These are phyloP conservation scores for Neospora caninum DNA, from an alignment of 169 alveolate species.

Conservation along the genomic window DNA sequence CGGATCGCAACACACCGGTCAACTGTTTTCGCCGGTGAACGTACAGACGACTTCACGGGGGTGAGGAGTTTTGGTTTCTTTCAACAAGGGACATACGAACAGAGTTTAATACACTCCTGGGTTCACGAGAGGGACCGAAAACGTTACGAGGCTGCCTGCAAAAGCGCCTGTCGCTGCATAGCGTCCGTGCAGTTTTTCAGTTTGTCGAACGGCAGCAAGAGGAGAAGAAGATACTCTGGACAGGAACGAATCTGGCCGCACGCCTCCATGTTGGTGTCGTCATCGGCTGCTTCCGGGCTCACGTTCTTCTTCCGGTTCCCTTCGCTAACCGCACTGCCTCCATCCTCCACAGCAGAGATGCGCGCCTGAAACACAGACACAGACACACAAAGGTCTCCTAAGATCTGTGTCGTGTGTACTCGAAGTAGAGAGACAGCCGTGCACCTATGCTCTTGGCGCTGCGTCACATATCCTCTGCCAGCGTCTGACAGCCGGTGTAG, in stretches of 20 bases:
- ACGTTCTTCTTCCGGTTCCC: neutral
- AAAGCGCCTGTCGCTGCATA: neutral
- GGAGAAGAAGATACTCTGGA: slow-evolving; percentile 26
- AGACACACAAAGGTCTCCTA: neutral
- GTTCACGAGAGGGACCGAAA: neutral
- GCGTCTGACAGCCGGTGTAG: too few relatives aligned
- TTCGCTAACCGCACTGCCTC: too few relatives aligned
- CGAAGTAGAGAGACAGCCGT: neutral
- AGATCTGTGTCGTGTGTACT: neutral
- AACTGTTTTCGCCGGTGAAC: too few relatives aligned
- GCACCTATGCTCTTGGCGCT: too few relatives aligned
- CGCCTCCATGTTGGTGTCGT: neutral
- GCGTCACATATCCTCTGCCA: too few relatives aligned
- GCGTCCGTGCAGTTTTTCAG: neutral
- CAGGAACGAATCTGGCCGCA: slow-evolving; percentile 9
- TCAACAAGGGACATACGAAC: too few relatives aligned
- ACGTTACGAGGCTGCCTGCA: neutral
- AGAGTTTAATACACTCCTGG: too few relatives aligned
- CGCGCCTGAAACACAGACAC: neutral
- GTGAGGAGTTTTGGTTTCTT: too few relatives aligned
- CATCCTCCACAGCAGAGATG: neutral
- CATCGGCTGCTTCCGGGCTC: neutral
- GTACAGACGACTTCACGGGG: too few relatives aligned
- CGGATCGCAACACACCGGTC: too few relatives aligned
- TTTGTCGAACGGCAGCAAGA: slow-evolving; percentile 22